These are phyloP conservation scores for Carex scoparia DNA, from an alignment of 176 grass and related monocot genomes.

Conservation along the genomic window DNA sequence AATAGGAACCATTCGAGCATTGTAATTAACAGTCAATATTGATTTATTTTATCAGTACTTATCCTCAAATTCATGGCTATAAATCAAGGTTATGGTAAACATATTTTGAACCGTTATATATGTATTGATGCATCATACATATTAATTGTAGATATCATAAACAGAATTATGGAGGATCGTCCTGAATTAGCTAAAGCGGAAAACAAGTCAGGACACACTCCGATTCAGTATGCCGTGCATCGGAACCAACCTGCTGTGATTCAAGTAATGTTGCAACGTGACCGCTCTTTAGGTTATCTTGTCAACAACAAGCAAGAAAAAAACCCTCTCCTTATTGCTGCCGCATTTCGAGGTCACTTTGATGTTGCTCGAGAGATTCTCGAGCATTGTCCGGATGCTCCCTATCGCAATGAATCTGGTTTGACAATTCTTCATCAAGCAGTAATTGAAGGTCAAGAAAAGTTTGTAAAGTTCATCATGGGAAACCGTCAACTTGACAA, in stretches of 20 bases:
- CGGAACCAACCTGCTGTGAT: not conserved
- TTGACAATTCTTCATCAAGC: conserved; percentile 24
- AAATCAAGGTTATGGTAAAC: no score
- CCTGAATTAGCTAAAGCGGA: not conserved
- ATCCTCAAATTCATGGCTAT: no score
- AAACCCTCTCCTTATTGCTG: not conserved
- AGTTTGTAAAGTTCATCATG: conserved; percentile 6
- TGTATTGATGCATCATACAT: not conserved
- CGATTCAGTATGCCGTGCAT: conserved; percentile 2
- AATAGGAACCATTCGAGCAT: no score
- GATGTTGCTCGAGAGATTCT: conserved; percentile 2
- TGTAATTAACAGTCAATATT: no score
- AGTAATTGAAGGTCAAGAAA: not conserved
- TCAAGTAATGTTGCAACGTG: not conserved
- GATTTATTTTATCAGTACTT: no score
- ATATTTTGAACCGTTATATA: no score
- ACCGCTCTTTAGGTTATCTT: not conserved
- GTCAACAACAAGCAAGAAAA: not conserved
- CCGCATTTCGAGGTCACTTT: not conserved
- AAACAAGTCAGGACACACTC: not conserved
- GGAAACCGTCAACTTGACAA: not conserved
- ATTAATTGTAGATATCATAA: not conserved
- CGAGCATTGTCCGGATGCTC: conserved; percentile 18
- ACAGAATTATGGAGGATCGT: not conserved
- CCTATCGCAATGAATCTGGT: not conserved